Conservation (phyloP, 768 basidiomycete genomes). For the Bullera alba region DNA sequence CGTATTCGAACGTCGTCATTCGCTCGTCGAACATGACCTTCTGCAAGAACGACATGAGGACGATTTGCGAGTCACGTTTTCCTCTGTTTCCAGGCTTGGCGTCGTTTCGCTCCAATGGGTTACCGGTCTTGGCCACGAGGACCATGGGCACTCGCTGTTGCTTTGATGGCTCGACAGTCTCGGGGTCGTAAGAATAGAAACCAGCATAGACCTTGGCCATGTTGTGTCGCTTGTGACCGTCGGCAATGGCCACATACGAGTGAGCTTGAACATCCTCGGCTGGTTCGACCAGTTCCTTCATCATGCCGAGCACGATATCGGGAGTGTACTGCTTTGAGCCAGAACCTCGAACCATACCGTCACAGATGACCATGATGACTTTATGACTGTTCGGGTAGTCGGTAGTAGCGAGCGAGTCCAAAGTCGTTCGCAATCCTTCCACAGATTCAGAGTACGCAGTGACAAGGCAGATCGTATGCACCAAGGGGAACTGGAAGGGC, state of each 20-base stretch:
- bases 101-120: slow-evolving; percentile 79
- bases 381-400: slow-evolving; percentile 99
- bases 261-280: slow-evolving; percentile 82
- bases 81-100: slow-evolving; percentile 96
- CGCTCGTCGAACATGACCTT: slow-evolving; percentile 99
- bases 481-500: slow-evolving; percentile 92
- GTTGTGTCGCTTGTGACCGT: slow-evolving; percentile 99
- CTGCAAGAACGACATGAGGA: slow-evolving; percentile 94
- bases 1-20: slow-evolving; percentile 99
- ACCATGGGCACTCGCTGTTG: slow-evolving; percentile 96
- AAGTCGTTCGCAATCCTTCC: slow-evolving; percentile 89
- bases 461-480: slow-evolving; percentile 88
- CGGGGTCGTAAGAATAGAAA: slow-evolving; percentile 89
- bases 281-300: slow-evolving; percentile 83
- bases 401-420: slow-evolving; percentile 97
- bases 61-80: slow-evolving; percentile 96
- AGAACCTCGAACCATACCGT: slow-evolving; percentile 96
- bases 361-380: slow-evolving; percentile 86
- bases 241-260: slow-evolving; percentile 96
- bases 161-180: slow-evolving; percentile 80
- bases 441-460: slow-evolving; percentile 97
- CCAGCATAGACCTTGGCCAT: slow-evolving; percentile 99
- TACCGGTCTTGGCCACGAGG: slow-evolving; percentile 91
- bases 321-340: slow-evolving; percentile 85
- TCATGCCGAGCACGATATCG: slow-evolving; percentile 90